A percentile compares a stretch with the other conserved stretches of the same genome.
Conservation (phyloP, 129 eudicot genomes). For the Oenanthe sinensis region DNA sequence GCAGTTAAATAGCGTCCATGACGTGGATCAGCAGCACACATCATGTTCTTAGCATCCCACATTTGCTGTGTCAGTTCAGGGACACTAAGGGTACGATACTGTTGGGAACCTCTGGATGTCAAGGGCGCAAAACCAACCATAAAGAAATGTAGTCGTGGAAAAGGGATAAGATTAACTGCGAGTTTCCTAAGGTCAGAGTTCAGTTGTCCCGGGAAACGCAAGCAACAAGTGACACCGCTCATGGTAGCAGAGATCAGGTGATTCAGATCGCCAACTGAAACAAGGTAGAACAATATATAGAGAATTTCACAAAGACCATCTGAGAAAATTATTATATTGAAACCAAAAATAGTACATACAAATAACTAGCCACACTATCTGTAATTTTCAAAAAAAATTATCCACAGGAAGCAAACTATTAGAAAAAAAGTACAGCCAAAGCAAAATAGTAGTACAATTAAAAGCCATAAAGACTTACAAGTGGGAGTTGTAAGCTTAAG, state of each 20-base stretch:
- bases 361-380: not conserved
- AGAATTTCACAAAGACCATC: not conserved
- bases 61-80: slow-evolving; percentile 36
- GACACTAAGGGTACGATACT: slow-evolving; percentile 30
- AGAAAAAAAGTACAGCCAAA: too few relatives aligned
- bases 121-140: slow-evolving; percentile 42
- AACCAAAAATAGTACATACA: not conserved
- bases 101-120: slow-evolving; percentile 36
- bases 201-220: slow-evolving; percentile 23
- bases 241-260: slow-evolving; percentile 34
- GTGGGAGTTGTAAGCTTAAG: slow-evolving; percentile 12
- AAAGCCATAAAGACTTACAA: not conserved
- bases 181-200: slow-evolving; percentile 33
- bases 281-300: not conserved
- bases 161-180: slow-evolving; percentile 30
- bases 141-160: slow-evolving; percentile 35
- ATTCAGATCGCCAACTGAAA: slow-evolving; percentile 33
- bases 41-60: slow-evolving; percentile 47
- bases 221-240: slow-evolving; percentile 36
- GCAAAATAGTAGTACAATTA: too few relatives aligned
- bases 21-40: slow-evolving; percentile 42
- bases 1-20: slow-evolving; percentile 39
- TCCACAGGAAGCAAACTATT: too few relatives aligned
- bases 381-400: not conserved
- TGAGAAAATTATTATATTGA: not conserved